These are phyloP conservation scores for Striga asiatica DNA, from an alignment of 257 asterid species.

Conservation along the genomic window DNA sequence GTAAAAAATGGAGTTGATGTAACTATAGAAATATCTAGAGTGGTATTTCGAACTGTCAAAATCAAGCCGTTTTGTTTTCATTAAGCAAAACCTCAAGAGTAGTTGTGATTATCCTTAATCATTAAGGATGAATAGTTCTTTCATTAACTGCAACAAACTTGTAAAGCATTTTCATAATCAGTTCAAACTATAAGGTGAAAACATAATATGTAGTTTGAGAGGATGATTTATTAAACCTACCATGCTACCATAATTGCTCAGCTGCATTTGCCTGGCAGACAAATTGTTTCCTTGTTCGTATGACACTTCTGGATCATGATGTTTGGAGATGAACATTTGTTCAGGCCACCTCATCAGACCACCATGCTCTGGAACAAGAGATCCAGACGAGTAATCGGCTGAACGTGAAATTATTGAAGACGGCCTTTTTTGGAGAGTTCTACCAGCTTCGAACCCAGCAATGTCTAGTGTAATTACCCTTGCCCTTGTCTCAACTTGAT, in stretches of 20 bases:
- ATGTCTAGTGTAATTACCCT: constrained; percentile 59
- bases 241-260: constrained; percentile 71
- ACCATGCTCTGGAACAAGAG: constrained; percentile 32
- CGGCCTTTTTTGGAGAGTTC: constrained; percentile 42
- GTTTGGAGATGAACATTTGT: constrained; percentile 22
- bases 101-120: neutral
- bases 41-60: neutral
- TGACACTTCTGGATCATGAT: constrained; percentile 21
- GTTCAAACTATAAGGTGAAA: no score
- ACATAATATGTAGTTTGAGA: no score
- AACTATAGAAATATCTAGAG: neutral
- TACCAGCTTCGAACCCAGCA: constrained; percentile 44
- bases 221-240: constrained; percentile 26
- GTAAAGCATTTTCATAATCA: no score
- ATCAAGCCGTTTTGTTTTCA: neutral
- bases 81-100: neutral
- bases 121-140: no score
- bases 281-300: constrained; percentile 33
- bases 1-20: no score
- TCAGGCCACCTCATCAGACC: constrained; percentile 85
- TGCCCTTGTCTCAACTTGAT: constrained; percentile 69
- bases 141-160: no score
- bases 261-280: constrained; percentile 74
- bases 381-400: constrained; percentile 38
- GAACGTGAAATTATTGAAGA: constrained; percentile 42